Conservation (phyloP, 495 filamentous ascomycete genomes). For the Penicillium maclennaniae region DNA sequence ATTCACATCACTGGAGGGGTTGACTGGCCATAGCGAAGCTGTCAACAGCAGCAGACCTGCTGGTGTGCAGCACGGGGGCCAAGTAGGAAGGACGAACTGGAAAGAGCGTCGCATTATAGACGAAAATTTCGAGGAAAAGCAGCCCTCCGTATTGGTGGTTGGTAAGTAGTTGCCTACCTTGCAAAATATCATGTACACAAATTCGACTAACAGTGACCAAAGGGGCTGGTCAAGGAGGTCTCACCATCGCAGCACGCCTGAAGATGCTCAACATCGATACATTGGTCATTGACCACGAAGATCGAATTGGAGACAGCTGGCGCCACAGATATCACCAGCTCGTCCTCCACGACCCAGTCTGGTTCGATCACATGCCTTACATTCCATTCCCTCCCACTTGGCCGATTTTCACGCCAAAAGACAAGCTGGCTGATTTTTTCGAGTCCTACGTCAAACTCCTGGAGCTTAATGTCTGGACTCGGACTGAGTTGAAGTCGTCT, state of each 20-base stretch:
- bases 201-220: conserved; percentile 3
- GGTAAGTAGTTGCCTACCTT: conserved; percentile 41
- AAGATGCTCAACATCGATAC: conserved; percentile 64
- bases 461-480: conserved; percentile 77
- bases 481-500: conserved; percentile 47
- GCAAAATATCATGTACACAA: not conserved
- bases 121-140: conserved; percentile 45
- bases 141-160: conserved; percentile 64
- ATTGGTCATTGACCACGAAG: conserved; percentile 64
- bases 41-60: conserved; percentile 34
- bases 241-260: conserved; percentile 64
- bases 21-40: conserved; percentile 49
- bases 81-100: conserved; percentile 59
- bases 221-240: conserved; percentile 50
- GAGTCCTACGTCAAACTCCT: conserved; percentile 66
- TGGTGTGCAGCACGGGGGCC: conserved; percentile 48
- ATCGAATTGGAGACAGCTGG: conserved; percentile 73
- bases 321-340: conserved; percentile 58
- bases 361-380: conserved; percentile 75
- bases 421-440: conserved; percentile 78
- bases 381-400: conserved; percentile 63
- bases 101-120: conserved; percentile 56
- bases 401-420: conserved; percentile 71
- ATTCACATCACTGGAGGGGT: conserved; percentile 51
- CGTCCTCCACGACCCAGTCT: conserved; percentile 73